These are phyloP conservation scores for Grosmannia penicillata DNA, from an alignment of 2,329 filamentous ascomycete genomes.

Conservation along the genomic window DNA sequence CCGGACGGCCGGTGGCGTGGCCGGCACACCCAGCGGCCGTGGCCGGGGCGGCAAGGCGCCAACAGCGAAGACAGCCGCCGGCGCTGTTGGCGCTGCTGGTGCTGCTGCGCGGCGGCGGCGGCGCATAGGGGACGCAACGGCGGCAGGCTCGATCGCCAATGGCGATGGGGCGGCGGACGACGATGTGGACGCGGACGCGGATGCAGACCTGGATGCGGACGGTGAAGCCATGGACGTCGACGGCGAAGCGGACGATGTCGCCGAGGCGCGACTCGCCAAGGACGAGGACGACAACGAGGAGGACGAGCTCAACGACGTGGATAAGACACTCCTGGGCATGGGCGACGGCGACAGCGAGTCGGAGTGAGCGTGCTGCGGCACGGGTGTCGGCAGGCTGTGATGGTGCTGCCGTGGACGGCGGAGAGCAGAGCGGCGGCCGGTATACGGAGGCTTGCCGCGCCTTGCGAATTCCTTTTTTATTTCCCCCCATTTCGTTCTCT, in stretches of 20 bases:
- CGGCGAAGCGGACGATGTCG: not conserved
- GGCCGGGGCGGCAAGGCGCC: conserved; percentile 2
- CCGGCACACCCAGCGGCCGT: conserved; percentile 1
- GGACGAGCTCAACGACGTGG: conserved; percentile 26
- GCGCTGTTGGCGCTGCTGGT: not conserved
- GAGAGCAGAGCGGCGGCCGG: too few relatives aligned
- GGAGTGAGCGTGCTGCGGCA: conserved; percentile 10
- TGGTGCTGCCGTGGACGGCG: too few relatives aligned
- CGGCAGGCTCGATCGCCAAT: too few relatives aligned
- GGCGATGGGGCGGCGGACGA: conserved; percentile 28
- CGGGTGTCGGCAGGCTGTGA: not conserved
- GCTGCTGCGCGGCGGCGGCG: not conserved
- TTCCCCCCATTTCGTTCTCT: too few relatives aligned
- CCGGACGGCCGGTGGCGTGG: conserved; percentile 1
- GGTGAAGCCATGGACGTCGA: conserved; percentile 19
- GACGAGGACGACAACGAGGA: conserved; percentile 20
- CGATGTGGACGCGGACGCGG: conserved; percentile 16
- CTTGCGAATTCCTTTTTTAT: too few relatives aligned
- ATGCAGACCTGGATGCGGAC: conserved; percentile 34
- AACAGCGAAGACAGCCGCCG: not conserved
- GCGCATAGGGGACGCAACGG: too few relatives aligned
- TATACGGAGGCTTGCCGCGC: not conserved
- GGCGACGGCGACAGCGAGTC: conserved; percentile 19
- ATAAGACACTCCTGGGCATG: conserved; percentile 20
- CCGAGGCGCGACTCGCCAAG: too few relatives aligned